Base-by-base conservation (phyloP, 805 yeast genomes). In the Candida suzukii region DNA sequence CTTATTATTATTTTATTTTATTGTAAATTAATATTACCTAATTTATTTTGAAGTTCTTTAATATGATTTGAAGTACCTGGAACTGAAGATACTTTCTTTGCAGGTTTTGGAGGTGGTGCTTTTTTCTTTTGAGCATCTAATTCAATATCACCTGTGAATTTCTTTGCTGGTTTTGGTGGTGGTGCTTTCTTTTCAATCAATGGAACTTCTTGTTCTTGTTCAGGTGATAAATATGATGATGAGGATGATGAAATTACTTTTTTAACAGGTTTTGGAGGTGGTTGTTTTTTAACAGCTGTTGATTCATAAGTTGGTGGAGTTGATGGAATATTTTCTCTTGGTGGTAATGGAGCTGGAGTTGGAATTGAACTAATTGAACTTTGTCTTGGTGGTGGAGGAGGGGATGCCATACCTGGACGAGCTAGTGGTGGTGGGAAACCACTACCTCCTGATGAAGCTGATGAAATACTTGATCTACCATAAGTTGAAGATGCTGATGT, bases 81-180 rank as follows among this genome's bases (percentile, higher is more conserved):
- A n/a, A 19, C 18, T 13, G 19, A 30, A 14, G 38, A 17, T 17
- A 24, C 51, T 41, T 64, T 62, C 45, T 66, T 70, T 2, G 50
- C 43, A 1, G 75, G 74, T 33, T 67, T 70, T 28, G 73, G 72
- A 12, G 72, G 73, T 18, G 73, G 70, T 0, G 57, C 56, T 40
- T 26, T 26, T 26, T 26, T 26, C 29, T 26, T 26, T 8, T 12
- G 14, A 4, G 14, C 29, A 13, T 26, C 29, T 6, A 35, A 6
- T 26, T 27, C 29, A 16, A 31, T 39, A 2, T 29, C 17, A 26
- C 29, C n/a, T 13, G 47, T 45, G 3, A 48, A 26, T 25, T 21
- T 49, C 34, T 48, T 47, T 3, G 43, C 14, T 17, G 49, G 53
- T 33, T 46, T 49, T 24, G 47, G 46, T 25, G 52, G 51, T 6